Base-by-base conservation (phyloP, 768 basidiomycete genomes). In the Hortiboletus flavorubellus region DNA sequence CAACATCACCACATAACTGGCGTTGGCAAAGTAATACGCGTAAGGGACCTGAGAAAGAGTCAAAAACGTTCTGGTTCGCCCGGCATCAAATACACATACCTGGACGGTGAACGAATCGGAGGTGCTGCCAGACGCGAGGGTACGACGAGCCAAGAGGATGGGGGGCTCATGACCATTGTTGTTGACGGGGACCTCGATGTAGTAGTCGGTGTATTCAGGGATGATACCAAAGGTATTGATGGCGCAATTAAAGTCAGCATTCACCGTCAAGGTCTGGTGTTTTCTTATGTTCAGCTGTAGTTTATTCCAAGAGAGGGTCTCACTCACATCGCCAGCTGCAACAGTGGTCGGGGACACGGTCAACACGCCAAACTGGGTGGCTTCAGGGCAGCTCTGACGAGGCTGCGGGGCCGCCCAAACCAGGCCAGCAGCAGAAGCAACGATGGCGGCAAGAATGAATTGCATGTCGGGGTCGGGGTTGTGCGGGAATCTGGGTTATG, bases 151-250 rank as follows among this genome's bases (percentile, higher is more conserved):
- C 46, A 70, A 46, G 39, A 70, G 65, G 56, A 70, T 72, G 4
- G 63, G 65, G 37, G 69, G 63, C 23, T 70, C 71, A 31, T 62
- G 1, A 21, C 69, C 69, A 30, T 62, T 70, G 61, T 70, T 73
- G 39, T 67, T 64, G 26, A 47, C 46, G 9, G 71, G 69, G 15
- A 73, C 69, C 48, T 70, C 71, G 18, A 70, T 68, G 34, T 70
- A 73, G 52, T 71, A 70, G 51, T 70, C 69, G 53, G 61, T 70
- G 51, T 48, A 70, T 53, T 61, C 40, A 4, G 69, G 69, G 14
- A 33, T n/a, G n/a, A 46, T 21, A 12, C 55, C 58, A 12, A 61
- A 60, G 50, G 4, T 45, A 34, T 59, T 57, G 54, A 64, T 55
- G 38, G 71, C 64, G 10, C 69, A 70, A 11, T n/a, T 58, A 5